Evolutionary conservation across 805 yeast species (phyloP).

Genomic region (Kodamaea fukazawae): DNA sequence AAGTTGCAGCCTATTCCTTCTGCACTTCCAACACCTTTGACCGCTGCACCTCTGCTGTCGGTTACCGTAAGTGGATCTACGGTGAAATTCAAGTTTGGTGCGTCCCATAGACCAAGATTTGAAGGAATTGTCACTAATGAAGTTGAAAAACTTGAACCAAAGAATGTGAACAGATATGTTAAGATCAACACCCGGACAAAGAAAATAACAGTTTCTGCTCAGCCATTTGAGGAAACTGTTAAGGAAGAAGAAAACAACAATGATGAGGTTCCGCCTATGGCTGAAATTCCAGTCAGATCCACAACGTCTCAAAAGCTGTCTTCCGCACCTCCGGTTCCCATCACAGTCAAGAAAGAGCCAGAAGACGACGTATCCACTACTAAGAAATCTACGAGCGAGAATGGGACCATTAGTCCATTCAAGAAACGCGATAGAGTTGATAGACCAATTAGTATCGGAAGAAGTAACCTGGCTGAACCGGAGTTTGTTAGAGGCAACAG

Average conservation of each 20-base stretch:
- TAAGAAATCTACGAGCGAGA: no score
- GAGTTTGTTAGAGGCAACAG: slow-evolving; percentile 16
- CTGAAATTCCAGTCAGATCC: not conserved
- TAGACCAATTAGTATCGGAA: slow-evolving; percentile 1
- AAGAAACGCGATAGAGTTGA: not conserved
- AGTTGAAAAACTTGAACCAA: not conserved
- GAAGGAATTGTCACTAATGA: not conserved
- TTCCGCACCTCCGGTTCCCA: slow-evolving; percentile 3
- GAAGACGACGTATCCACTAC: not conserved
- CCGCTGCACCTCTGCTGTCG: not conserved
- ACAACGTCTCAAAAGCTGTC: slow-evolving; percentile 1
- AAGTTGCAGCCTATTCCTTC: no score
- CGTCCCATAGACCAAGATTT: slow-evolving; percentile 7
- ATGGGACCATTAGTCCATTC: no score
- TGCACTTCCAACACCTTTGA: no score
- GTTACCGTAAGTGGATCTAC: slow-evolving; percentile 4
- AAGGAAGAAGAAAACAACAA: not conserved
- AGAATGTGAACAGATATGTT: slow-evolving; percentile 38
- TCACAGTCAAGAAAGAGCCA: slow-evolving; percentile 4
- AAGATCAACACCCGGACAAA: slow-evolving; percentile 35
- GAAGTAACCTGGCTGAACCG: slow-evolving; percentile 15
- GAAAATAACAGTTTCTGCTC: slow-evolving; percentile 39
- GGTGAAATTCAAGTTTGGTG: slow-evolving; percentile 8
- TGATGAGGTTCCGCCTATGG: not conserved
- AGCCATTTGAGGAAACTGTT: slow-evolving; percentile 32